A percentile compares a stretch with the other conserved stretches of the same genome.
Conservation (phyloP, 2,329 filamentous ascomycete species). For the Aspergillus thermomutatus region DNA sequence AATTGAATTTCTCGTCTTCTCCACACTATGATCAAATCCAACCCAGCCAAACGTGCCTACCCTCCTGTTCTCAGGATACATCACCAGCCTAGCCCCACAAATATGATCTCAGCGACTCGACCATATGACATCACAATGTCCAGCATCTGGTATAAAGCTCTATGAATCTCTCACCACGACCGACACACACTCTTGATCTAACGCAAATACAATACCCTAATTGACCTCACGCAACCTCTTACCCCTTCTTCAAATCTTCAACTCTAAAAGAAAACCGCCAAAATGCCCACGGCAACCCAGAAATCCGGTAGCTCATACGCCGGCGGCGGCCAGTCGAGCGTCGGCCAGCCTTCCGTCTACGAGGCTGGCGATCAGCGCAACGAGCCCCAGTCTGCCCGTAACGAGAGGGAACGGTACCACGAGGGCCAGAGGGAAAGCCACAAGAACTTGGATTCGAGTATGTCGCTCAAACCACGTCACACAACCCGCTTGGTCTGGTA, state of each 20-base stretch:
- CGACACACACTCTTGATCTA: neutral
- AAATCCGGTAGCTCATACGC: slow-evolving; percentile 16
- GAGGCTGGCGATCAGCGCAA: slow-evolving; percentile 76
- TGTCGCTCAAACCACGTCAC: neutral
- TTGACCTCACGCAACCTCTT: neutral
- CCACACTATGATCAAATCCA: neutral
- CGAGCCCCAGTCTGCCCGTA: slow-evolving; percentile 50
- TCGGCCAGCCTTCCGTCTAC: slow-evolving; percentile 65
- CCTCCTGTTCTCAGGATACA: neutral
- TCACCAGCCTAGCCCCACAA: slow-evolving; percentile 16
- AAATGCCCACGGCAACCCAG: neutral
- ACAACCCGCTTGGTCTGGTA: neutral
- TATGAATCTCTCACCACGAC: neutral
- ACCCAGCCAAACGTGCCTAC: neutral
- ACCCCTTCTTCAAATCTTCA: neutral
- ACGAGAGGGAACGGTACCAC: slow-evolving; percentile 60
- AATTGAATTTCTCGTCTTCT: neutral
- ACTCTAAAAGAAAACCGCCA: neutral
- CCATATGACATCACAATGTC: slow-evolving; percentile 22
- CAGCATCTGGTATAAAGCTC: slow-evolving; percentile 15
- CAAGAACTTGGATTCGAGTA: slow-evolving; percentile 68
- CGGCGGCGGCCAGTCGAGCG: slow-evolving; percentile 55
- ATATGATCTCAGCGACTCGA: slow-evolving; percentile 28
- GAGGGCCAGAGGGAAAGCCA: slow-evolving; percentile 72
- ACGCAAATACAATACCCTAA: neutral